Evolutionary conservation across 2,329 filamentous ascomycete genomes (phyloP), one percentile per base, ranked within the genome.

Genomic region (Elsinoe arachidis): DNA sequence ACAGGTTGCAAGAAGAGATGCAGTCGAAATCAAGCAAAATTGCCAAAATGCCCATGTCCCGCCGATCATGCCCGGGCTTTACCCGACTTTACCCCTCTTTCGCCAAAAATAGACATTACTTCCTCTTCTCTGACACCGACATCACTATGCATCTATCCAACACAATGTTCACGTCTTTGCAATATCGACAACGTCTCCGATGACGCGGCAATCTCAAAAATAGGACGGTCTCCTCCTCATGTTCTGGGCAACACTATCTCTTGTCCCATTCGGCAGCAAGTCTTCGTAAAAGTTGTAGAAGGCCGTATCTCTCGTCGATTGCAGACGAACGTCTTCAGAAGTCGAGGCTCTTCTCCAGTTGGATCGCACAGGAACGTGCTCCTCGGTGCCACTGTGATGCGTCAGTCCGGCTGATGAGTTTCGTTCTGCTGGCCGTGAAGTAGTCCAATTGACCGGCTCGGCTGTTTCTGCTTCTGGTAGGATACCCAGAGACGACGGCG

Each of bases 201-300:
- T 53, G 49, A 53, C 49, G 34, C 34, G 49, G 49, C 49, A 53
- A 10, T 15, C 49, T 53, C 49, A 53, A 53, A 53, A 39, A 39
- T 53, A 53, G 49, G 49, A 53, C 12, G 49, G 49, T 30, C 35
- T 53, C 19, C 49, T 53, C 49, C 33, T 53, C 49, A 53, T 53
- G 34, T 39, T 53, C 49, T 39, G 53, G 30, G 37, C 53, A 33
- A 46, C 39, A 41, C 39, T 46, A 14, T 49, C 41, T 12, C 54
- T 30, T 19, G 21, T 23, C 5, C 41, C 15, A 21, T 10, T 49
- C 23, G 33, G 54, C 54, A 54, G 21, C 15, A 58, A n/a, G 14
- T 58, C 56, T 38, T 58, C 49, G 39, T 58, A 58, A 33, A 58
- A 58, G 34, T 39, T 23, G 30, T 58, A 58, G 49, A 58, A 58